phyloP scores from a whole-genome alignment of 208 protist genomes.

The Leishmania tropica region DNA sequence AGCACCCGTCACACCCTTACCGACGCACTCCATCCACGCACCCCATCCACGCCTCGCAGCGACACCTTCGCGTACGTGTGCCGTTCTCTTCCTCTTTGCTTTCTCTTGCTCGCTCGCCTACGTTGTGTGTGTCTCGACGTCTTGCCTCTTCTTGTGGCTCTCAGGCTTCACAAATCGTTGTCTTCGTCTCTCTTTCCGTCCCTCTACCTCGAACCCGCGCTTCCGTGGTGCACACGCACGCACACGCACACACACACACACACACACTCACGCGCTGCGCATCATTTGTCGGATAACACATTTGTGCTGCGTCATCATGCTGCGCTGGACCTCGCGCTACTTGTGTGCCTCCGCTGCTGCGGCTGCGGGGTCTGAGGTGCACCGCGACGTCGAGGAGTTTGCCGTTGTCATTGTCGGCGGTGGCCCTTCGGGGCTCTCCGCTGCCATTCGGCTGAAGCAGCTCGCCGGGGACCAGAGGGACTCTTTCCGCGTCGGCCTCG shows the following conservation, averaged over 20 bases:
- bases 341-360: constrained; percentile 40
- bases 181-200: not conserved
- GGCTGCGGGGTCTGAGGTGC: constrained; percentile 32
- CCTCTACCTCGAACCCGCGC: not conserved
- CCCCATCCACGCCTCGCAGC: not conserved
- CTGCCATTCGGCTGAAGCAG: constrained; percentile 97
- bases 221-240: not conserved
- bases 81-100: not conserved
- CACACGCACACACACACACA: not conserved
- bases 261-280: not conserved
- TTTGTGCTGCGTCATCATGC: constrained; percentile 27
- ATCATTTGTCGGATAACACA: not conserved
- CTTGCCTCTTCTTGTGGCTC: not conserved
- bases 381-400: constrained; percentile 93
- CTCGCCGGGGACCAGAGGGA: constrained; percentile 72
- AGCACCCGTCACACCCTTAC: not conserved
- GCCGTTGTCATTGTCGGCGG: constrained; percentile 98
- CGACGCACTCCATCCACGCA: not conserved
- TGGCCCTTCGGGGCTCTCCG: constrained; percentile 94
- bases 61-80: not conserved
- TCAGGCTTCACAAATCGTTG: not conserved
- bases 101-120: not conserved
- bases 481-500: constrained; percentile 91
- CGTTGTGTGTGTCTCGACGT: not conserved
- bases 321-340: constrained; percentile 40